A percentile compares a stretch with the other conserved stretches of the same genome.
Evolutionary conservation across 345 rosid species (phyloP).

Genomic region (Melaleuca alternifolia): DNA sequence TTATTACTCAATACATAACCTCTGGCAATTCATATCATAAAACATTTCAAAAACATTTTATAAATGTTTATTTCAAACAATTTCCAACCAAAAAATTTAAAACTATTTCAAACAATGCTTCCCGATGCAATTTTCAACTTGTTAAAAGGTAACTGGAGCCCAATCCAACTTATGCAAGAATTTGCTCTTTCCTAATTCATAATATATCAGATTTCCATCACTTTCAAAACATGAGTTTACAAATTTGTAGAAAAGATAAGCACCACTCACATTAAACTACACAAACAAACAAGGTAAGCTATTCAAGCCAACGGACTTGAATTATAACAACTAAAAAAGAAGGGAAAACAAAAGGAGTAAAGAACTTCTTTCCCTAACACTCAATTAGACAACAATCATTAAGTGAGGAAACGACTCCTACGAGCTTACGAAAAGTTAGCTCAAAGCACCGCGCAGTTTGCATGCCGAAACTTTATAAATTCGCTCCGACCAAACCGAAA

Average conservation of each 20-base stretch:
- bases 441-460: background rate
- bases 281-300: background rate
- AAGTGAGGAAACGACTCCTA: background rate
- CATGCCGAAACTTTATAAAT: background rate
- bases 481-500: background rate
- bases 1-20: background rate
- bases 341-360: background rate
- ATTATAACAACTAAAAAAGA: background rate
- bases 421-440: too few species aligned
- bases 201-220: too few species aligned
- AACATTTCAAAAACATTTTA: too few species aligned
- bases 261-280: background rate
- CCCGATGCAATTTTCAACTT: background rate
- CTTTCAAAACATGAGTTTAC: background rate
- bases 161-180: too few species aligned
- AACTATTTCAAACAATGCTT: background rate
- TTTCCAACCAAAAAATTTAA: too few species aligned
- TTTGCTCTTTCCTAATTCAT: background rate
- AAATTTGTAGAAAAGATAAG: background rate
- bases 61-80: too few species aligned
- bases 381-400: too few species aligned
- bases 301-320: background rate
- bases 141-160: too few species aligned
- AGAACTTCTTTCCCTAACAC: background rate
- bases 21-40: background rate